Evolutionary conservation across 2,329 filamentous ascomycete genomes (phyloP).

Genomic region (Gaeumannomyces sp.): DNA sequence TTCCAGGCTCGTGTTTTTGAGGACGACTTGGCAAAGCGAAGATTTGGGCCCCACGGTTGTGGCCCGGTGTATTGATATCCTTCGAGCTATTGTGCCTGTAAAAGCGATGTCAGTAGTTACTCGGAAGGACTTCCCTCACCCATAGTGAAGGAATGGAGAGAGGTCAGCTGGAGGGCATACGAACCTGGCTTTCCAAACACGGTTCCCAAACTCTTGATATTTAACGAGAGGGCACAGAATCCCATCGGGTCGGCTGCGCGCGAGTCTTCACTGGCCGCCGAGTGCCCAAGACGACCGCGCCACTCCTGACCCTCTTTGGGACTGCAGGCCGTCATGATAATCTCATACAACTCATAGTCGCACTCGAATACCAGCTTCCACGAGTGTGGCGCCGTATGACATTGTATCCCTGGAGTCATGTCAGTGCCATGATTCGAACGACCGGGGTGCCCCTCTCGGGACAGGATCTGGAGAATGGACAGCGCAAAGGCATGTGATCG

Average conservation of each 20-base stretch:
- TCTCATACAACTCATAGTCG: conserved; percentile 70
- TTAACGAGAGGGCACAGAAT: conserved; percentile 59
- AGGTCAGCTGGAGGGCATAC: conserved; percentile 10
- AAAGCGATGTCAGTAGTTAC: conserved; percentile 10
- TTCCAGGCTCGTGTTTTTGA: conserved; percentile 74
- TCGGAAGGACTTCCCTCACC: background rate
- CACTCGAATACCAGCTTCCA: conserved; percentile 89
- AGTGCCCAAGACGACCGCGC: conserved; percentile 59
- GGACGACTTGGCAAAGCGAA: conserved; percentile 67
- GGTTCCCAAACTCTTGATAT: conserved; percentile 68
- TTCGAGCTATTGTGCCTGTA: conserved; percentile 55
- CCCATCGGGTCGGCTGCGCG: conserved; percentile 40
- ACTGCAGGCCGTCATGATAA: conserved; percentile 83
- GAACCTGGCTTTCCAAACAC: conserved; percentile 67
- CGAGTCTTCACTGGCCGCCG: conserved; percentile 41
- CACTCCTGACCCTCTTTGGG: conserved; percentile 74
- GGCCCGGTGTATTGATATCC: conserved; percentile 72
- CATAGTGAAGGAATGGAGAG: background rate
- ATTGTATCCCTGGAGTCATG: conserved; percentile 63
- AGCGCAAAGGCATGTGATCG: no score
- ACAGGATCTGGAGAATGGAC: no score
- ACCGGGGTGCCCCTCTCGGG: background rate
- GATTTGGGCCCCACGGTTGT: conserved; percentile 66
- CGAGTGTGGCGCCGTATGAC: conserved; percentile 76
- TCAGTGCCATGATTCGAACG: conserved; percentile 9